phyloP scores from a whole-genome alignment of 2,329 filamentous ascomycete species.

The Sclerotinia spermophila region DNA sequence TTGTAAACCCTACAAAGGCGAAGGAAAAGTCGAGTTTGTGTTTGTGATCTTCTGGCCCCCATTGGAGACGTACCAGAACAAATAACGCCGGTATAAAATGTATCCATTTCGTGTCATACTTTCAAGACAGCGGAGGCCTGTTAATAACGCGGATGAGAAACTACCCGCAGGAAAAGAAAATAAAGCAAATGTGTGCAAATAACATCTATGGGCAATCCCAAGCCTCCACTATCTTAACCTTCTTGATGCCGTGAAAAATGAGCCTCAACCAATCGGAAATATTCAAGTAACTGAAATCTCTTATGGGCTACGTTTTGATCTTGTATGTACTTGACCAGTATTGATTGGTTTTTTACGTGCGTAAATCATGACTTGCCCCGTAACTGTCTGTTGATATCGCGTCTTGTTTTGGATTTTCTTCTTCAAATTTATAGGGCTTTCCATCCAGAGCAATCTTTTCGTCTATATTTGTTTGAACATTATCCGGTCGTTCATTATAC shows the following conservation, averaged over 20 bases:
- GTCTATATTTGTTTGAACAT: background rate
- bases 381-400: background rate
- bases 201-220: background rate
- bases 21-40: background rate
- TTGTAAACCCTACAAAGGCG: background rate
- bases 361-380: constrained; percentile 7
- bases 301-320: background rate
- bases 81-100: constrained; percentile 10
- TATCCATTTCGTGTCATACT: constrained; percentile 7
- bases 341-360: background rate
- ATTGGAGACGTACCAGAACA: constrained; percentile 2
- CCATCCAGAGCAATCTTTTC: background rate
- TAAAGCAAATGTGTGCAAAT: constrained; percentile 8
- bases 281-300: background rate
- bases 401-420: background rate
- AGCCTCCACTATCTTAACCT: background rate
- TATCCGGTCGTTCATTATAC: constrained; percentile 13
- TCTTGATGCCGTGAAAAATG: constrained; percentile 3
- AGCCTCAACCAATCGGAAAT: background rate
- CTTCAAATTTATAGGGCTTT: background rate
- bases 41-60: background rate
- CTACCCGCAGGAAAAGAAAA: constrained; percentile 3
- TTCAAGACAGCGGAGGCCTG: background rate
- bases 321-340: background rate
- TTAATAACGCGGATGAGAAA: background rate